A percentile compares a stretch with the other conserved stretches of the same genome.
Conservation (phyloP, 257 asterid genomes). For the Solanum lignicaule region DNA sequence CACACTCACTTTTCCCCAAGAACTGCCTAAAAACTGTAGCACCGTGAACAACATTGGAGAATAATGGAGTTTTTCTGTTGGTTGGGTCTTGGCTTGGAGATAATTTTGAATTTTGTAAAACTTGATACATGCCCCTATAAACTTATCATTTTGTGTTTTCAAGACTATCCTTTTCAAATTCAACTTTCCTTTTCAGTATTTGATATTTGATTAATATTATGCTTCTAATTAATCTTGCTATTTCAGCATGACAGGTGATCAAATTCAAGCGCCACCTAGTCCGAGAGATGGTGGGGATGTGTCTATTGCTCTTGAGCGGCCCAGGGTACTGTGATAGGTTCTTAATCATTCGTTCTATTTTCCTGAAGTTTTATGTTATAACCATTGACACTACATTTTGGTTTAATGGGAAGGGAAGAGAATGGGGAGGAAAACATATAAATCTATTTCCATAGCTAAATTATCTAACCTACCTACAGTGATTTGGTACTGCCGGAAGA, state of each 20-base stretch:
- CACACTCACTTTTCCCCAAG: neutral
- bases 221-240: constrained; percentile 14
- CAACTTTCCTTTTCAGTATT: neutral
- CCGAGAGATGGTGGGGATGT: constrained; percentile 87
- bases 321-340: constrained; percentile 41
- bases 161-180: neutral
- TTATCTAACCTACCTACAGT: neutral
- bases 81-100: neutral
- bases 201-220: neutral
- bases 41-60: neutral
- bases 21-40: neutral
- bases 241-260: constrained; percentile 93
- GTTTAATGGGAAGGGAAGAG: neutral
- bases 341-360: neutral
- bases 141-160: neutral
- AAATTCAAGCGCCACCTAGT: constrained; percentile 70
- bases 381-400: neutral
- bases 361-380: neutral
- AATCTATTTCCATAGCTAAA: neutral
- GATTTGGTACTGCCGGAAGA: neutral
- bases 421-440: neutral
- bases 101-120: neutral
- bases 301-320: constrained; percentile 43
- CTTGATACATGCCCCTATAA: neutral
- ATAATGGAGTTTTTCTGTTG: neutral